These are phyloP conservation scores for Pseudofabraea citricarpa DNA, from an alignment of 2,329 filamentous ascomycete genomes.

Conservation along the genomic window DNA sequence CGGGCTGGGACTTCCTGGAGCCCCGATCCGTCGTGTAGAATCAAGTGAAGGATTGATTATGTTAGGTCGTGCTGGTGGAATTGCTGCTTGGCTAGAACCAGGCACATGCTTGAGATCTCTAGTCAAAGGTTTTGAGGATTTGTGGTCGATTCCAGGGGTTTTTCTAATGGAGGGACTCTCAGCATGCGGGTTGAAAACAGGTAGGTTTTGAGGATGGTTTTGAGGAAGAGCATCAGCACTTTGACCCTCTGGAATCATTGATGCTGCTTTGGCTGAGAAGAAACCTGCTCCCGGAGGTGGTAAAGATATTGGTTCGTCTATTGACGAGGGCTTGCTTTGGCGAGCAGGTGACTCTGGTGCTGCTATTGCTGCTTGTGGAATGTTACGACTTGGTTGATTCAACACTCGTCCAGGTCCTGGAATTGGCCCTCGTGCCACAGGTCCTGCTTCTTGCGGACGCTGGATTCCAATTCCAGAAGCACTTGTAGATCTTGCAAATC, in stretches of 20 bases:
- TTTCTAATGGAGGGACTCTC: slow-evolving; percentile 84
- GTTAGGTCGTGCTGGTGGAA: slow-evolving; percentile 30
- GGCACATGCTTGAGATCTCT: slow-evolving; percentile 50
- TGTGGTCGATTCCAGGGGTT: slow-evolving; percentile 82
- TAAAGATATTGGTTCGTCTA: slow-evolving; percentile 10
- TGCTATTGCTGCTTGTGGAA: slow-evolving; percentile 17
- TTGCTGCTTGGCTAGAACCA: slow-evolving; percentile 23
- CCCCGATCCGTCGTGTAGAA: slow-evolving; percentile 52
- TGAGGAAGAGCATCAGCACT: slow-evolving; percentile 11
- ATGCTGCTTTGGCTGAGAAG: slow-evolving; percentile 65
- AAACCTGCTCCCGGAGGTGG: slow-evolving; percentile 43
- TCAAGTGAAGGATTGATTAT: slow-evolving; percentile 50
- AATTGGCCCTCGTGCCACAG: slow-evolving; percentile 2
- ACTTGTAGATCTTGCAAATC: slow-evolving; percentile 21
- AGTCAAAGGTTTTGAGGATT: slow-evolving; percentile 65
- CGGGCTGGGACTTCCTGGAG: slow-evolving; percentile 49
- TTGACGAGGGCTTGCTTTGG: slow-evolving; percentile 9
- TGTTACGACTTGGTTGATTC: slow-evolving; percentile 27
- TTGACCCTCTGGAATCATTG: slow-evolving; percentile 43
- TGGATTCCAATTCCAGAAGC: slow-evolving; percentile 12
- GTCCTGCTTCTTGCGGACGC: slow-evolving; percentile 12
- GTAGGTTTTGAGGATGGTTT: slow-evolving; percentile 39
- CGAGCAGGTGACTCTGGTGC: slow-evolving; percentile 20
- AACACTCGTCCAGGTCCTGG: slow-evolving; percentile 18
- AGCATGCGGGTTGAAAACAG: slow-evolving; percentile 66